Conservation (phyloP, 257 asterid species). For the Leptodermis oblonga region DNA sequence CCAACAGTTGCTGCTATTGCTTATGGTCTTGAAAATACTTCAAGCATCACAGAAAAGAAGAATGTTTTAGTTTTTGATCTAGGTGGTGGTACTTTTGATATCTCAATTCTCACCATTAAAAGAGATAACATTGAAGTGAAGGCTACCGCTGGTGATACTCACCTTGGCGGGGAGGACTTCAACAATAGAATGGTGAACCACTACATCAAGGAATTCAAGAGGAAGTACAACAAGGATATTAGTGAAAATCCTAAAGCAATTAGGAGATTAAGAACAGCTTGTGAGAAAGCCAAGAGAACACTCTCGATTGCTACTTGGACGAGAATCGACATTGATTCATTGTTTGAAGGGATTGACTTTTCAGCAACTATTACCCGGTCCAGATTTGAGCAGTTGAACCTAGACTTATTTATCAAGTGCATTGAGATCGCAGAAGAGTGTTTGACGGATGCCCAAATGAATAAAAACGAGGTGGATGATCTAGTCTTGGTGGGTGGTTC, state of each 20-base stretch:
- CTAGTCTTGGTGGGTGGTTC: not conserved
- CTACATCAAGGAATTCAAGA: not conserved
- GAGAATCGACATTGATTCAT: not conserved
- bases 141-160: not conserved
- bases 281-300: not conserved
- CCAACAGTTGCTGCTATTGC: conserved; percentile 7
- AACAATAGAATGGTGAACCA: not conserved
- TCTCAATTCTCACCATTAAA: not conserved
- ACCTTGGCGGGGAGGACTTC: conserved; percentile 4
- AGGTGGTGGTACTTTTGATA: conserved; percentile 3
- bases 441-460: not conserved
- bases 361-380: not conserved
- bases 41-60: not conserved
- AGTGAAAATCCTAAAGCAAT: not conserved
- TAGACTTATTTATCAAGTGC: not conserved
- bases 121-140: not conserved
- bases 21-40: not conserved
- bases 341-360: not conserved
- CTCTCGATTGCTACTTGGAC: not conserved
- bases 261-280: not conserved
- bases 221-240: not conserved
- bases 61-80: not conserved
- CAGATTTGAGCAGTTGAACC: not conserved
- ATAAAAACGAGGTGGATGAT: not conserved
- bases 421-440: not conserved